Evolutionary conservation across 2,329 filamentous ascomycete species (phyloP), one percentile per base, ranked within the genome.

Genomic region (Stachybotrys echinatus): DNA sequence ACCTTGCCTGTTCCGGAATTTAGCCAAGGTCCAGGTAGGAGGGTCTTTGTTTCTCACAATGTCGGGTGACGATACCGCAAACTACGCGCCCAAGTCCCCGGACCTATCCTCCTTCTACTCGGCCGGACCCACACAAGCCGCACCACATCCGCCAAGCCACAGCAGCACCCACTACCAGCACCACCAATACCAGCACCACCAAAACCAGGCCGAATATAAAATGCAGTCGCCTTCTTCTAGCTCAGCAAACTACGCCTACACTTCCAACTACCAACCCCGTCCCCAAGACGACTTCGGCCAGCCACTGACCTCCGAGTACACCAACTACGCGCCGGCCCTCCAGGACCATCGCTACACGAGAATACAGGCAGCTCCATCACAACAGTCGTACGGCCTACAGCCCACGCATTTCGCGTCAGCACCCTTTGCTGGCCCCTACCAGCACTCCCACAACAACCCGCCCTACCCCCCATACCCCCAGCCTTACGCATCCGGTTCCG

Each of bases 41-140:
- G 31, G 38, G 17, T 18, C 20, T 38, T 42, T 43, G 40, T n/a
- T n/a, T n/a, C n/a, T n/a, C 49, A 63, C 59, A 63, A 72, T 69
- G 69, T 79, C 80, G 71, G 72, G 70, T 58, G 70, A 73, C 62
- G 74, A 76, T 60, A 70, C 68, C 56, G 38, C 55, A 12, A 70
- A 66, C 53, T 82, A 81, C 68, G 77, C 75, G 57, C 79, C 79
- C 57, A 79, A 75, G 65, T 81, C 78, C 59, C 79, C 79, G 61
- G 78, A 82, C 69, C 73, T 82, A 56, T 81, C 78, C 52, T 79
- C 75, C 52, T 75, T 81, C 65, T 77, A 74, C 59, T 68, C 75
- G 53, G 62, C 67, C 54, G 56, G 63, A 60, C 63, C 67, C 62
- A 65, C 64, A 55, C 60, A 64, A 52, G 59, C 62, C 55, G 59